phyloP scores from a whole-genome alignment of 2,329 filamentous ascomycete species.

The Fusarium palustre region DNA sequence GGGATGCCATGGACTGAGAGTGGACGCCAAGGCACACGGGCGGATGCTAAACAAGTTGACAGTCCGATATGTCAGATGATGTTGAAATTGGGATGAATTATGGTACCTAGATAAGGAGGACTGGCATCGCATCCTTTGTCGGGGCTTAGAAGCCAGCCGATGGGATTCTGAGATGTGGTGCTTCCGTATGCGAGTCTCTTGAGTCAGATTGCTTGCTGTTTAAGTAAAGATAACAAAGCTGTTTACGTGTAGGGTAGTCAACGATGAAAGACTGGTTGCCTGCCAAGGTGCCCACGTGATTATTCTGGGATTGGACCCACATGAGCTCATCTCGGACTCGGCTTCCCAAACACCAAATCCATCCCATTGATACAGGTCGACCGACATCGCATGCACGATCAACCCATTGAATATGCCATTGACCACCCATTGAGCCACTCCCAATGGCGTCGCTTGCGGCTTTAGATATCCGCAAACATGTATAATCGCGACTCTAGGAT shows the following conservation, averaged over 20 bases:
- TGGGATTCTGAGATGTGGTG: neutral
- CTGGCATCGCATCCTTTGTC: neutral
- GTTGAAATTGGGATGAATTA: neutral
- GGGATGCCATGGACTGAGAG: neutral
- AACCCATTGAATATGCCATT: conserved; percentile 29
- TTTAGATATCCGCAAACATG: conserved; percentile 54
- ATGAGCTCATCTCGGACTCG: conserved; percentile 24
- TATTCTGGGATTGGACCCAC: conserved; percentile 23
- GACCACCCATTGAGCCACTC: conserved; percentile 24
- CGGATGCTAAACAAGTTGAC: neutral
- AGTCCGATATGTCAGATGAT: neutral
- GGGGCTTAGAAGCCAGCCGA: neutral
- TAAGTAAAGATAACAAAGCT: neutral
- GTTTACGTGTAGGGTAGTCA: neutral
- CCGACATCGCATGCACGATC: conserved; percentile 11
- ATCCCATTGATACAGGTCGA: neutral
- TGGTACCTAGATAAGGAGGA: neutral
- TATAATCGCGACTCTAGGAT: conserved; percentile 67
- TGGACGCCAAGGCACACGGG: neutral
- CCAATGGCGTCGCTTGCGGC: conserved; percentile 52
- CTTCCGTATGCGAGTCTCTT: neutral
- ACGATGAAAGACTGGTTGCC: neutral
- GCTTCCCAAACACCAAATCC: conserved; percentile 7
- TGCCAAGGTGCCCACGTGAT: conserved; percentile 20
- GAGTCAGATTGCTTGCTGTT: neutral